These are phyloP conservation scores for Tuber borchii DNA, from an alignment of 495 filamentous ascomycete genomes.

Conservation along the genomic window DNA sequence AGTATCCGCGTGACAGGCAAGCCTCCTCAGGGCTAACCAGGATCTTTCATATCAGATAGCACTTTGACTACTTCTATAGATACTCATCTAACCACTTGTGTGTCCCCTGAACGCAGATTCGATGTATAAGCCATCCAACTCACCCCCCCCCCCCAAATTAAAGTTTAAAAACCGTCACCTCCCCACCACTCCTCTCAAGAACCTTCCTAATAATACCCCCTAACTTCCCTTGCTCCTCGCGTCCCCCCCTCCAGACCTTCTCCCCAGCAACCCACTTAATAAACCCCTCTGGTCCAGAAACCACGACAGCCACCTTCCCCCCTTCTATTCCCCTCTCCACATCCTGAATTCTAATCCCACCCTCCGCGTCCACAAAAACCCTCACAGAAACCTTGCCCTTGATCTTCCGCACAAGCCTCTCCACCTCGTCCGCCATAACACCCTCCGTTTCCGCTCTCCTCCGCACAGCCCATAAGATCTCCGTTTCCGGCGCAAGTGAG, in stretches of 20 bases:
- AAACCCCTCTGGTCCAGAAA: constrained; percentile 90
- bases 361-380: constrained; percentile 34
- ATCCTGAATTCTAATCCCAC: constrained; percentile 35
- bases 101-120: background rate
- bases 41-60: background rate
- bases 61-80: background rate
- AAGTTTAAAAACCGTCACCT: constrained; percentile 49
- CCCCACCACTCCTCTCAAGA: constrained; percentile 42
- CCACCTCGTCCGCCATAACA: constrained; percentile 57
- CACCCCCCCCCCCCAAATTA: constrained; percentile 9
- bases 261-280: constrained; percentile 68
- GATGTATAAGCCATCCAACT: too few relatives aligned
- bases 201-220: constrained; percentile 50
- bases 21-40: background rate
- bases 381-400: constrained; percentile 17
- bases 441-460: constrained; percentile 17
- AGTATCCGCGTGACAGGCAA: background rate
- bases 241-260: constrained; percentile 64
- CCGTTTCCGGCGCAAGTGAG: constrained; percentile 50
- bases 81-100: background rate
- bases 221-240: constrained; percentile 61
- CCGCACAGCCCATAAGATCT: constrained; percentile 64
- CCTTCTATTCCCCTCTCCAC: constrained; percentile 19
- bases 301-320: constrained; percentile 58
- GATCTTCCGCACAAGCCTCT: constrained; percentile 45